Evolutionary conservation across 1,284 basidiomycete species (phyloP).

Genomic region (Phylloboletellus chloephorus): DNA sequence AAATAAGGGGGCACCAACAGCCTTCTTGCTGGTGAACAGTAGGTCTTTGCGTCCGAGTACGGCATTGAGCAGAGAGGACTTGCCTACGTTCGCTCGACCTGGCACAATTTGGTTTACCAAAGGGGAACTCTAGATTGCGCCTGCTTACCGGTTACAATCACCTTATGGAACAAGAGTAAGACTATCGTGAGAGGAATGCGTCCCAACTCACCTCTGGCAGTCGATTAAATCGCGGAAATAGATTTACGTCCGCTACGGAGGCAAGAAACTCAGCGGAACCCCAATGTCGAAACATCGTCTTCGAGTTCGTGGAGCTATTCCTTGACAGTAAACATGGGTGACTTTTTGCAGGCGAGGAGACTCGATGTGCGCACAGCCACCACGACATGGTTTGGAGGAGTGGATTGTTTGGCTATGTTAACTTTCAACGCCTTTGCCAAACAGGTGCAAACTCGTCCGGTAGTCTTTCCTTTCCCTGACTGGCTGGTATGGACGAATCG

Average conservation of each 20-base stretch:
- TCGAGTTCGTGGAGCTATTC: conserved; percentile 14
- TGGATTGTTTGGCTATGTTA: conserved; percentile 22
- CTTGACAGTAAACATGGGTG: conserved; percentile 2
- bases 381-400: conserved; percentile 12
- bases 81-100: conserved; percentile 66
- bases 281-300: conserved; percentile 32
- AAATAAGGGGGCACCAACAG: conserved; percentile 41
- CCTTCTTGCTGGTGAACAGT: conserved; percentile 59
- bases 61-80: conserved; percentile 67
- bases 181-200: background rate
- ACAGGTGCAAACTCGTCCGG: conserved; percentile 21
- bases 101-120: background rate
- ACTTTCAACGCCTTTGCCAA: conserved; percentile 21
- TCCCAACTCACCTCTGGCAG: conserved; percentile 45
- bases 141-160: conserved; percentile 47
- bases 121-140: background rate
- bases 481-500: conserved; percentile 54
- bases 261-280: conserved; percentile 43
- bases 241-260: conserved; percentile 35
- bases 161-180: conserved; percentile 30
- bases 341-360: background rate
- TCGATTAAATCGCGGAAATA: conserved; percentile 41
- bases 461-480: conserved; percentile 17
- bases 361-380: background rate
- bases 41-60: conserved; percentile 54